Evolutionary conservation across 176 grass and related monocot genomes (phyloP), one percentile per base, ranked within the genome.

Genomic region (Canna indica): DNA sequence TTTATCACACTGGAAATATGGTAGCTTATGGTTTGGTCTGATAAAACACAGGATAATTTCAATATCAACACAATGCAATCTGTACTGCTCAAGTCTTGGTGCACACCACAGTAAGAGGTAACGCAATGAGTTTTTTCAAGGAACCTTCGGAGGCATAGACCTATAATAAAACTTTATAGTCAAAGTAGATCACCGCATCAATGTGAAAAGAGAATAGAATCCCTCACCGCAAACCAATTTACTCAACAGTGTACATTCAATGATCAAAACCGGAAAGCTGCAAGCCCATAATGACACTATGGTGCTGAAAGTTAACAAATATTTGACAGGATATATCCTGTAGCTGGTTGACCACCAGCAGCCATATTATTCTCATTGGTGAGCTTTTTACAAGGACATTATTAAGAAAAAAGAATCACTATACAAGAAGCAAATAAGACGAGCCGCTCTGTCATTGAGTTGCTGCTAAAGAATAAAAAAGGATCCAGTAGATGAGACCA

Each of bases 301-400:
- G 4, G 13, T 20, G 20, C 30, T 9, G 60, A 64, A 64, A 64
- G 17, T 0, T 35, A 38, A 36, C 13, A 36, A 35, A 36, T 32
- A 0, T 28, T 15, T 65, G 33, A 33, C 18, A 38, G 9, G 5
- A 66, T 7, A 24, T n/a, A 22, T 9, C 18, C 28, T 39, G 33
- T 66, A 17, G 17, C 63, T 38, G 34, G 63, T 66, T 38, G 57
- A 66, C 63, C 6, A 64, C 61, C 61, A 64, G 32, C 31, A 20
- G 32, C 61, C 61, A 64, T 35, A 36, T 36, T 64, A 36, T 64
- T 36, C 18, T 50, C 22, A 12, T 16, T 58, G 15, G 2, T 36
- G 16, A 36, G 16, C 20, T 22, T 64, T 66, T 66, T 24, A 38
- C 2, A 38, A 3, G 34, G 7, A 8, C 8, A 33, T 38, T 66